A percentile compares a stretch with the other conserved stretches of the same genome.
phyloP scores from a whole-genome alignment of 2,329 filamentous ascomycete genomes.

The Phaeophleospora eucalypticola region DNA sequence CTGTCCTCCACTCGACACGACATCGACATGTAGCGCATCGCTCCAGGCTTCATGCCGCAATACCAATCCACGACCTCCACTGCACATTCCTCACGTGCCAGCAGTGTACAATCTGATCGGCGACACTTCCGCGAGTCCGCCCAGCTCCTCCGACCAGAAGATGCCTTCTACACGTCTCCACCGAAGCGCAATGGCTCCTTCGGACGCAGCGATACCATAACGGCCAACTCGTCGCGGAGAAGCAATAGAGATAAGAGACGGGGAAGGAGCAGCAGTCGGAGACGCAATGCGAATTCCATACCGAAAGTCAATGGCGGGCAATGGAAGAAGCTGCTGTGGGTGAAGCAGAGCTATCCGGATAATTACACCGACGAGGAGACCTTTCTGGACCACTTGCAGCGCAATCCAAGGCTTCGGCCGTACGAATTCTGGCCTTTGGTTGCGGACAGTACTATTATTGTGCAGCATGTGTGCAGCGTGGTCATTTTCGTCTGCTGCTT shows the following conservation, averaged over 20 bases:
- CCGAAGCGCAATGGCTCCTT: slow-evolving; percentile 44
- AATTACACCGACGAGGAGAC: slow-evolving; percentile 98
- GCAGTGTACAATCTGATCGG: slow-evolving; percentile 10
- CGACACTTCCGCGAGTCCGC: slow-evolving; percentile 11
- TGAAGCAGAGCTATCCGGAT: slow-evolving; percentile 96
- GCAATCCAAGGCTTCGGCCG: slow-evolving; percentile 86
- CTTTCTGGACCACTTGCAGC: slow-evolving; percentile 91
- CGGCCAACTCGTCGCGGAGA: slow-evolving; percentile 11
- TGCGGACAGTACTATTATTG: slow-evolving; percentile 90
- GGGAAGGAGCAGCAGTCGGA: slow-evolving; percentile 61
- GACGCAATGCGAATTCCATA: slow-evolving; percentile 48
- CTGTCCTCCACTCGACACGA: background rate
- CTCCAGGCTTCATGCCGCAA: background rate
- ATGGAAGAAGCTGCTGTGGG: slow-evolving; percentile 97
- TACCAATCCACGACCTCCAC: slow-evolving; percentile 1
- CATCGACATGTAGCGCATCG: background rate
- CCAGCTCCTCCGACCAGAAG: slow-evolving; percentile 69
- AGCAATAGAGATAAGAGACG: slow-evolving; percentile 47
- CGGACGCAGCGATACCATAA: slow-evolving; percentile 31
- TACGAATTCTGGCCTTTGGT: slow-evolving; percentile 99
- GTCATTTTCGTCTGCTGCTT: slow-evolving; percentile 94
- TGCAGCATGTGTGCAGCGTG: slow-evolving; percentile 93
- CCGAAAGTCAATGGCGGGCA: slow-evolving; percentile 41
- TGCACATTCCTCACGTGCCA: slow-evolving; percentile 16
- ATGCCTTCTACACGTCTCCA: slow-evolving; percentile 68